Base-by-base conservation (phyloP, 129 eudicot species). In the Centella asiatica region DNA sequence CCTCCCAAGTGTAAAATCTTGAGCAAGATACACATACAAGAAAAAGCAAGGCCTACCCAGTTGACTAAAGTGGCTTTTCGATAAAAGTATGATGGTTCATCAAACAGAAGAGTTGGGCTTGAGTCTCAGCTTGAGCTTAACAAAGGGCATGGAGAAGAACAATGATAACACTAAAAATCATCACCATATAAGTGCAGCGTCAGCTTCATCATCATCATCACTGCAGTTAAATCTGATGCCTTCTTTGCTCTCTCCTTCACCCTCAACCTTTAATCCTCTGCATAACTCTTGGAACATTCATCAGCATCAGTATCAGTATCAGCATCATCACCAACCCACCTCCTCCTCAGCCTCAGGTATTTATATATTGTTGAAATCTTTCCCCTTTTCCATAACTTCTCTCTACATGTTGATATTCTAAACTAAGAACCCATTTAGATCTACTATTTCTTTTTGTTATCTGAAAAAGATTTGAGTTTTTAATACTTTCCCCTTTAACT, bases 201-300 rank as follows among this genome's bases (percentile, higher is more conserved):
- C 39, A 37, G 4, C 53, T 22, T 60, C 25, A 9, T 27, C 52
- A 23, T 64, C 64, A 56, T 40, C 74, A 47, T 52, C 83, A 44
- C 64, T 75, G 5, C 87, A 80, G 67, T 52, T 83, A 47, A 89
- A 85, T 67, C 83, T 74, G 23, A 79, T 75, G 76, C 83, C 86
- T 47, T 39, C 81, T 13, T 20, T 24, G 75, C 9, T 55, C 78
- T 51, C 69, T 11, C 39, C 71, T 0, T 52, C 77, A 42, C 25
- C 78, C 62, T 61, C 70, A 18, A 58, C 81, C 56, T 74, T 78
- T 31, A 67, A 62, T 74, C 75, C 58, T 49, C 65, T 69, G 17
- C 69, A 70, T 25, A 76, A 59, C 49, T 59, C 78, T 42, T 82
- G 87, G 87, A 42, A 74, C 17, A 55, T 28, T 24, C 5, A 42